Evolutionary conservation across 148 eudicot genomes (phyloP).

Genomic region (Vaccinium macrocarpon): DNA sequence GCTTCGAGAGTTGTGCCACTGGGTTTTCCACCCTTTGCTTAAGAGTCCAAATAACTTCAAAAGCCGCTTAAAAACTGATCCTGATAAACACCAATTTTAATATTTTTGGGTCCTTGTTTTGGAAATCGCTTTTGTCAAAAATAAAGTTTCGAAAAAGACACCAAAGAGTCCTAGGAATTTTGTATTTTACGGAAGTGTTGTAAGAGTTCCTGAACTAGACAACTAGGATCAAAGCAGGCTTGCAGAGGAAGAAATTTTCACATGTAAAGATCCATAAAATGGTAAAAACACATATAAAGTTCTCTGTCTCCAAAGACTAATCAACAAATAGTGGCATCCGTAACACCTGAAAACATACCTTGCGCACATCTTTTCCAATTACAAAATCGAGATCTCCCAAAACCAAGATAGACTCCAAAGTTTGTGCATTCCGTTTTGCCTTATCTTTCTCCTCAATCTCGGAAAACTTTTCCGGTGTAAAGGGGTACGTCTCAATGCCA

Average conservation of each 20-base stretch:
- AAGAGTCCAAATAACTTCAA: neutral
- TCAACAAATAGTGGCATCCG: neutral
- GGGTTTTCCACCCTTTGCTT: neutral
- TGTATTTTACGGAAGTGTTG: neutral
- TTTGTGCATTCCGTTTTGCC: slow-evolving; percentile 32
- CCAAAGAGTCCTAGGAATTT: neutral
- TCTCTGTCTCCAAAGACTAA: neutral
- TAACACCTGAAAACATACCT: slow-evolving; percentile 34
- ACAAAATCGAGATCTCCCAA: slow-evolving; percentile 54
- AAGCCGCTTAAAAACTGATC: neutral
- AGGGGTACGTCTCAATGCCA: slow-evolving; percentile 61
- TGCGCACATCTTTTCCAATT: slow-evolving; percentile 51
- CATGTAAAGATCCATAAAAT: neutral
- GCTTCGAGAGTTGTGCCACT: neutral
- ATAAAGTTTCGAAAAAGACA: neutral
- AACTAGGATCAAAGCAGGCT: neutral
- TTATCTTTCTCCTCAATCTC: slow-evolving; percentile 63
- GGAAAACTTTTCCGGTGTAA: slow-evolving; percentile 56
- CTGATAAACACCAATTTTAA: neutral
- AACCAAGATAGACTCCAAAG: slow-evolving; percentile 65
- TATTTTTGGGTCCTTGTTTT: neutral
- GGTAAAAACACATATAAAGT: too few relatives aligned
- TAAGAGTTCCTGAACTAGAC: neutral
- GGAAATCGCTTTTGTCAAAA: neutral
- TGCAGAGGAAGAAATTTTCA: neutral